A percentile compares a stretch with the other conserved stretches of the same genome.
Evolutionary conservation across 2,329 filamentous ascomycete species (phyloP).

Genomic region (Samsoniella hepiali): DNA sequence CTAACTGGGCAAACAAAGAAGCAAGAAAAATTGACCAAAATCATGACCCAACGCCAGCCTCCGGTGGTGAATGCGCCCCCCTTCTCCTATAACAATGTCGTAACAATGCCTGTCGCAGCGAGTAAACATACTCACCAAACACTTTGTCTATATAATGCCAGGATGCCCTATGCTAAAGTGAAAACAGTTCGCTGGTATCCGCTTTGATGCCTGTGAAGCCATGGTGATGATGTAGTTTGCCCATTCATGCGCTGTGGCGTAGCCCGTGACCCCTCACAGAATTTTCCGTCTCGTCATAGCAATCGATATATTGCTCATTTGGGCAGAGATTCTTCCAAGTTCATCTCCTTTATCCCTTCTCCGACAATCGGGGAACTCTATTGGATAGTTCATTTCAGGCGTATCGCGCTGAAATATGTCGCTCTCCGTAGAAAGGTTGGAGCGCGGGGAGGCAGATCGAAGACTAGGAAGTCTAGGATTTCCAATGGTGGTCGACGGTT

Average conservation of each 20-base stretch:
- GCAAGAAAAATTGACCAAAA: not conserved
- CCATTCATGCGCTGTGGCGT: not conserved
- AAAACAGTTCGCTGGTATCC: not conserved
- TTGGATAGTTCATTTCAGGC: not conserved
- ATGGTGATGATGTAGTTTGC: not conserved
- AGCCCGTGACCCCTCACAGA: not conserved
- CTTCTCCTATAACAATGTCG: not conserved
- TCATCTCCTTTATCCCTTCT: not conserved
- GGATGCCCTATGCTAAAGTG: not conserved
- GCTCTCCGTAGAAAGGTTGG: not conserved
- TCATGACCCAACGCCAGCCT: not conserved
- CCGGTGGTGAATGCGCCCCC: not conserved
- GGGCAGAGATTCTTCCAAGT: not conserved
- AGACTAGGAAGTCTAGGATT: too few relatives aligned
- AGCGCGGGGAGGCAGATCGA: too few relatives aligned
- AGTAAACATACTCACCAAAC: not conserved
- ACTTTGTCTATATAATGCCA: not conserved
- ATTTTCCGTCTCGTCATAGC: not conserved
- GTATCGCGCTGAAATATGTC: not conserved
- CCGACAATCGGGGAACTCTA: not conserved
- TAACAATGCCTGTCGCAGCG: not conserved
- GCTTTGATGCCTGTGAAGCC: not conserved
- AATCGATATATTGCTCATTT: not conserved
- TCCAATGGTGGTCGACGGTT: not conserved
- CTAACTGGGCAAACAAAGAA: not conserved